Evolutionary conservation across 331 rosid genomes (phyloP).

Genomic region (Cucumis variabilis): DNA sequence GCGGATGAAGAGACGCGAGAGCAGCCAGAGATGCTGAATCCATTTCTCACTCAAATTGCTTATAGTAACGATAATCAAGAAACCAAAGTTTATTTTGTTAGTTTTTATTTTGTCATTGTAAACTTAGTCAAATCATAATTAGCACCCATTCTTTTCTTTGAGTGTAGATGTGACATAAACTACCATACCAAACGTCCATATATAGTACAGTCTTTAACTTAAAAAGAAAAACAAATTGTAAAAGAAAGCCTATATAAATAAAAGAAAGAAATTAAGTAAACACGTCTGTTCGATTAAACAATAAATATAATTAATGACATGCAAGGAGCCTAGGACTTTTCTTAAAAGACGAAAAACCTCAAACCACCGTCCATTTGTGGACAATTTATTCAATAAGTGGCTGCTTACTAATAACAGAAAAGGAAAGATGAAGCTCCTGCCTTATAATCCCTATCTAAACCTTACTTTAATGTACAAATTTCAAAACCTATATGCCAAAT

Average conservation of each 20-base stretch:
- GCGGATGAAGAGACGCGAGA: constrained; percentile 24
- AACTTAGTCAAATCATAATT: no score
- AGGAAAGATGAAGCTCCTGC: neutral
- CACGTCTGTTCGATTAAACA: neutral
- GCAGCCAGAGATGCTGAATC: neutral
- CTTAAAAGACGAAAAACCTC: neutral
- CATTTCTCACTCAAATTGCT: constrained; percentile 20
- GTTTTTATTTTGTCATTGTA: neutral
- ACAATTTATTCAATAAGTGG: neutral
- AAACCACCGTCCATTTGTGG: neutral
- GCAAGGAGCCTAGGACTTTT: neutral
- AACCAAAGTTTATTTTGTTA: no score
- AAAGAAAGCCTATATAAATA: neutral
- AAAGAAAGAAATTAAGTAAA: neutral
- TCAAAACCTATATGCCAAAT: constrained; percentile 4
- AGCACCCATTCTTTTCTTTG: no score
- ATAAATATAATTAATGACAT: neutral
- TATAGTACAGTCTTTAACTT: neutral
- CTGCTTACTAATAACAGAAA: neutral
- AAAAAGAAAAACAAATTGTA: neutral
- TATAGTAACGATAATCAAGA: neutral
- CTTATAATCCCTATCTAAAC: neutral
- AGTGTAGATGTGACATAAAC: neutral
- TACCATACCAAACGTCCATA: no score
- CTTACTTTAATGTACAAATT: constrained; percentile 16